Evolutionary conservation across 139 green algal species (phyloP).

Genomic region (Desmodesmus armatus): DNA sequence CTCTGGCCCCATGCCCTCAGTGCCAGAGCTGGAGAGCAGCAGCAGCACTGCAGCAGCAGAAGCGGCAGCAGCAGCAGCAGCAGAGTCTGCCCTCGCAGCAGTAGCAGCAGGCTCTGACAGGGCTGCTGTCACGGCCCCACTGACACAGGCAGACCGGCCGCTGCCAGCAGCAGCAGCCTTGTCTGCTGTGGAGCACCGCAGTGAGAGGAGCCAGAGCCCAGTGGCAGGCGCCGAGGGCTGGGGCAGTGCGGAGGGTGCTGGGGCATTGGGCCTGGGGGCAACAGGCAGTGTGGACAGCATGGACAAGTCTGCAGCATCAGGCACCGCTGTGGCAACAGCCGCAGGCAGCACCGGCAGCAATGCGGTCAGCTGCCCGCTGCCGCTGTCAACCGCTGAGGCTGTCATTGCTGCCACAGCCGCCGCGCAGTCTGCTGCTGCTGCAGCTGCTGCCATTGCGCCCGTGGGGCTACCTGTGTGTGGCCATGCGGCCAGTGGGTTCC

Average conservation of each 20-base stretch:
- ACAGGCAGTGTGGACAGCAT: neutral
- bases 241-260: no score
- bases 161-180: no score
- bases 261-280: neutral
- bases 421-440: neutral
- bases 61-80: neutral
- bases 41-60: neutral
- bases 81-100: neutral
- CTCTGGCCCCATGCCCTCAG: neutral
- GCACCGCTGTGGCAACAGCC: neutral
- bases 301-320: neutral
- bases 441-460: neutral
- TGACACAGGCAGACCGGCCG: no score
- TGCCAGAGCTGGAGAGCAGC: neutral
- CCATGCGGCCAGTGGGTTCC: neutral
- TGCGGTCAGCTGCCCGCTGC: neutral
- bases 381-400: neutral
- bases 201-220: no score
- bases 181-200: no score
- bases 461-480: conserved; percentile 6
- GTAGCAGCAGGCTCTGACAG: neutral
- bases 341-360: neutral
- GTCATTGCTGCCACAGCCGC: neutral
- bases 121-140: neutral
- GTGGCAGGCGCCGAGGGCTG: no score